A percentile compares a stretch with the other conserved stretches of the same genome.
Conservation (phyloP, 352 stramenopile genomes). For the Phytopythium montanum region DNA sequence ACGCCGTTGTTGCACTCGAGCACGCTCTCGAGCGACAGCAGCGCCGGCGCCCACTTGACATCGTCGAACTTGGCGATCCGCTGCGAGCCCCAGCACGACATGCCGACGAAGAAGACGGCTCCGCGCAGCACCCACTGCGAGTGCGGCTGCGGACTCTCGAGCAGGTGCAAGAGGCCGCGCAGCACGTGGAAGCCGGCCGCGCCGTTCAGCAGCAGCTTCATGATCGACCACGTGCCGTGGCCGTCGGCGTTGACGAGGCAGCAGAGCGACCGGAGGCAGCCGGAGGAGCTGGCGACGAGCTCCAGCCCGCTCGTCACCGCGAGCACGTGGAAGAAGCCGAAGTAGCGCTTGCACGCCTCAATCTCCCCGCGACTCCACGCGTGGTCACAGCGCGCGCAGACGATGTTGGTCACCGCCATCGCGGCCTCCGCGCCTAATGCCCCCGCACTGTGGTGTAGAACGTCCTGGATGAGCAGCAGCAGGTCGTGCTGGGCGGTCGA, state of each 20-base stretch:
- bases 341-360: constrained; percentile 64
- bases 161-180: constrained; percentile 58
- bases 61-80: constrained; percentile 69
- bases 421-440: constrained; percentile 60
- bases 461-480: constrained; percentile 66
- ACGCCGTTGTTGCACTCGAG: constrained; percentile 68
- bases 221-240: constrained; percentile 78
- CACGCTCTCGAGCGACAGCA: constrained; percentile 59
- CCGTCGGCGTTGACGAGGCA: constrained; percentile 83
- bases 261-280: constrained; percentile 70
- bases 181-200: constrained; percentile 64
- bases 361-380: constrained; percentile 71
- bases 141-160: constrained; percentile 57
- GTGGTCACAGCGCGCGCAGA: constrained; percentile 63
- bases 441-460: constrained; percentile 54
- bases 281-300: constrained; percentile 49
- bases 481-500: constrained; percentile 81
- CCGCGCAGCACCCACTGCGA: constrained; percentile 76
- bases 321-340: constrained; percentile 77
- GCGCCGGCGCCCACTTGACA: constrained; percentile 67
- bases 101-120: constrained; percentile 85
- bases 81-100: constrained; percentile 87
- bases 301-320: constrained; percentile 49
- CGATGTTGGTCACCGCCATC: constrained; percentile 62
- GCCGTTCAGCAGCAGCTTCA: constrained; percentile 74